phyloP scores from a whole-genome alignment of 140 eudicot species.

The Anethum foeniculum region DNA sequence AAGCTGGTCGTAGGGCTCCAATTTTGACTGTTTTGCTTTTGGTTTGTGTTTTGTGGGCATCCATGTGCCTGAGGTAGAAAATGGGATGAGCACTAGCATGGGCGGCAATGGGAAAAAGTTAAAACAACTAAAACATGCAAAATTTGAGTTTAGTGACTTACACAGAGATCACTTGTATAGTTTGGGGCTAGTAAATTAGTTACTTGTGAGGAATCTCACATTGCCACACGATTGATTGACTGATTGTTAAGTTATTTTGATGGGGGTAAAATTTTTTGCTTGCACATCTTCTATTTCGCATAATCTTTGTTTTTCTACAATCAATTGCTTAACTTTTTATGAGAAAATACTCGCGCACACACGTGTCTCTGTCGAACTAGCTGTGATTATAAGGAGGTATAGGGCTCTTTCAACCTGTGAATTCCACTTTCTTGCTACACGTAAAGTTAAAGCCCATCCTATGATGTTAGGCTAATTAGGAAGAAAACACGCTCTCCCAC shows the following conservation, averaged over 20 bases:
- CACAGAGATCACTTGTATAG: neutral
- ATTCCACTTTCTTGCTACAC: neutral
- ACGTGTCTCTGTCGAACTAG: neutral
- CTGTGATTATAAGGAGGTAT: neutral
- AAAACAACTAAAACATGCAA: conserved; percentile 9
- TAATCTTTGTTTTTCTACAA: neutral
- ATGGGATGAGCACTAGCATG: neutral
- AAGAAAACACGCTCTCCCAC: neutral
- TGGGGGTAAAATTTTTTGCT: neutral
- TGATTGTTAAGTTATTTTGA: neutral
- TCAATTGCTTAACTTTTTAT: neutral
- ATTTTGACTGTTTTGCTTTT: conserved; percentile 5
- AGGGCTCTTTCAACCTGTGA: neutral
- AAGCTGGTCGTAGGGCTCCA: neutral
- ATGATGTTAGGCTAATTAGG: neutral
- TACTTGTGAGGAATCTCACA: neutral
- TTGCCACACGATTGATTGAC: neutral
- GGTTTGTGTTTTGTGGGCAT: neutral
- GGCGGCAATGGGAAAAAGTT: neutral
- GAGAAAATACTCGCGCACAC: neutral
- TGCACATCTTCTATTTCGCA: neutral
- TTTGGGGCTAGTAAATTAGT: neutral
- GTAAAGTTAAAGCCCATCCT: neutral
- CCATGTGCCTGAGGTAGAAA: neutral
- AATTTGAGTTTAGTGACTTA: conserved; percentile 5